A percentile compares a stretch with the other conserved stretches of the same genome.
Conservation (phyloP, 306 rosid genomes). For the Oemleria cerasiformis region DNA sequence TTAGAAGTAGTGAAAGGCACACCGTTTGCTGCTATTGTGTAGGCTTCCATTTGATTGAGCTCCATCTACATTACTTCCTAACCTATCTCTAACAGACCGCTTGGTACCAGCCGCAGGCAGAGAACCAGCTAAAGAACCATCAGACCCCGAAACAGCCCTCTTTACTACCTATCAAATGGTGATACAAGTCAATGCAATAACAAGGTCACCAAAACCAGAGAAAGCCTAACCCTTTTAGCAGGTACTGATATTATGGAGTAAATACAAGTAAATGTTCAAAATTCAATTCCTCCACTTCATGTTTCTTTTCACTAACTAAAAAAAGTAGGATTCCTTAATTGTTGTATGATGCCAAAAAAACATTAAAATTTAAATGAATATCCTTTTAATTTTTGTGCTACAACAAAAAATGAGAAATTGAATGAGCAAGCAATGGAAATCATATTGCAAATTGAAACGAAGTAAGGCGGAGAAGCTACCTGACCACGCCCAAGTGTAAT, state of each 20-base stretch:
- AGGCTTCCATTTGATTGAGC: constrained; percentile 44
- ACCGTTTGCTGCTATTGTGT: constrained; percentile 56
- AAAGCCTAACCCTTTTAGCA: constrained; percentile 9
- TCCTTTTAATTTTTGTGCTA: not conserved
- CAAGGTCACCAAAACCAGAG: not conserved
- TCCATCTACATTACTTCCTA: constrained; percentile 57
- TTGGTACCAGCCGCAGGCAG: constrained; percentile 55
- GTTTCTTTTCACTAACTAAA: not conserved
- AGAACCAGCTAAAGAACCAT: constrained; percentile 46
- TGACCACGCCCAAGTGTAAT: constrained; percentile 92
- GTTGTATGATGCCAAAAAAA: not conserved
- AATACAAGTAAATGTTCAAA: not conserved
- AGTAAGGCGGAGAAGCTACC: constrained; percentile 33
- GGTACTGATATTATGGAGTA: not conserved
- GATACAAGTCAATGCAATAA: constrained; percentile 19
- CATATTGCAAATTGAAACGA: not conserved
- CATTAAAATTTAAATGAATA: not conserved
- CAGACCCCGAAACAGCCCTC: constrained; percentile 47
- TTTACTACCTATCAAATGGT: constrained; percentile 61
- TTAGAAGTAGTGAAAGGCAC: constrained; percentile 25
- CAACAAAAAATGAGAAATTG: constrained; percentile 1
- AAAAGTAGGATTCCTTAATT: not conserved
- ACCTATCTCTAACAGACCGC: constrained; percentile 88
- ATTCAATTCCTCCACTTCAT: not conserved
- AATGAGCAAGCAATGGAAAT: not conserved